A percentile compares a stretch with the other conserved stretches of the same genome.
phyloP scores from a whole-genome alignment of 1,139 yeast species.

The Saccharomyces hybrid region DNA sequence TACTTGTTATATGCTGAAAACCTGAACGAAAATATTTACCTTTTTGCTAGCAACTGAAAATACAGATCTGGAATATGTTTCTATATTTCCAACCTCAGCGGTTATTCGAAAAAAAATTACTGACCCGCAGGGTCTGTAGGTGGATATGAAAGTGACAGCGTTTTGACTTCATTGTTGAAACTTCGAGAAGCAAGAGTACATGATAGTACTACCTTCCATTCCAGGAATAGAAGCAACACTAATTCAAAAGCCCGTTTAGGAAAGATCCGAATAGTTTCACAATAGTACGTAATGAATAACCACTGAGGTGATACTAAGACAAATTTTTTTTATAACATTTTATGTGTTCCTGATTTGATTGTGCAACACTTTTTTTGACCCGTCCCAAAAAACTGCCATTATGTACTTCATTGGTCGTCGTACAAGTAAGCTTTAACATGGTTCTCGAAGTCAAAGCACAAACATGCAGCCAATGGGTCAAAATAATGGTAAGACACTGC shows the following conservation, averaged over 20 bases:
- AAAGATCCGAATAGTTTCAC: neutral
- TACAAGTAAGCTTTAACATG: neutral
- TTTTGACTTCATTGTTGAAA: neutral
- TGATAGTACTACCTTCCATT: neutral
- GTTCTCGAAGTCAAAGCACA: neutral
- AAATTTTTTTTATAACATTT: too few relatives aligned
- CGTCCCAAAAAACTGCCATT: neutral
- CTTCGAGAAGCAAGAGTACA: neutral
- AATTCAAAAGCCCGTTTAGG: neutral
- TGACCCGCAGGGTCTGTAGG: neutral
- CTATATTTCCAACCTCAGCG: neutral
- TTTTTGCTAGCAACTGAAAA: neutral
- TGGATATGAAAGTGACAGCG: neutral
- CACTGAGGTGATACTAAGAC: neutral
- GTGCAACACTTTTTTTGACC: neutral
- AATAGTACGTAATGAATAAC: neutral
- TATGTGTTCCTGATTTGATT: neutral
- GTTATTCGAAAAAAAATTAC: neutral
- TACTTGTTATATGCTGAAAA: neutral
- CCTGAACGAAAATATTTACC: neutral
- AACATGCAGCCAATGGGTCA: neutral
- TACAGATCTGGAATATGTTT: neutral
- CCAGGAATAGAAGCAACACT: neutral
- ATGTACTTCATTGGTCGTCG: neutral
- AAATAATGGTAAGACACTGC: neutral